Evolutionary conservation across 768 basidiomycete species (phyloP).

Genomic region (Exsudoporus frostii): DNA sequence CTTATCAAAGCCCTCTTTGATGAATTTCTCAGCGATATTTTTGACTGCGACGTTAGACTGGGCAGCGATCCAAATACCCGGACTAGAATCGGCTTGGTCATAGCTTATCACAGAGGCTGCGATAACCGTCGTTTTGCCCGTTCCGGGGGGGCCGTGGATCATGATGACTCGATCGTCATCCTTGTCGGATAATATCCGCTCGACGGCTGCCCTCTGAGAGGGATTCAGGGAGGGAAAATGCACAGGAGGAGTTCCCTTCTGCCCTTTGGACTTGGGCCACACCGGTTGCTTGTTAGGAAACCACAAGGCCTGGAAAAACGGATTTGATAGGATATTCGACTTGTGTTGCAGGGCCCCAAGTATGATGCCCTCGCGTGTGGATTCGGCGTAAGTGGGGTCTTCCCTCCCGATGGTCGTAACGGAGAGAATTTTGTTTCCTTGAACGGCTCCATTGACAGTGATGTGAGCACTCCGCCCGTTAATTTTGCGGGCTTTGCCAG

Average conservation of each 20-base stretch:
- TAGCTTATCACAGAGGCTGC: slow-evolving; percentile 33
- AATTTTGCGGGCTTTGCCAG: slow-evolving; percentile 22
- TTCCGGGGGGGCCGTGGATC: slow-evolving; percentile 40
- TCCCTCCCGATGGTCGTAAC: slow-evolving; percentile 55
- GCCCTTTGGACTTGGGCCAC: slow-evolving; percentile 14
- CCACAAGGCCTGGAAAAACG: slow-evolving; percentile 31
- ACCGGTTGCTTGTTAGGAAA: slow-evolving; percentile 13
- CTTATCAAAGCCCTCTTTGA: slow-evolving; percentile 26
- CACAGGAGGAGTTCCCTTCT: not conserved
- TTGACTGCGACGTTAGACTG: slow-evolving; percentile 53
- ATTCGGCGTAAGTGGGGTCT: slow-evolving; percentile 54
- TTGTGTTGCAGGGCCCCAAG: slow-evolving; percentile 19
- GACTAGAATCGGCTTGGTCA: slow-evolving; percentile 2
- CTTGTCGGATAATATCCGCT: slow-evolving; percentile 28
- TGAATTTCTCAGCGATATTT: slow-evolving; percentile 48
- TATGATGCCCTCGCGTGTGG: slow-evolving; percentile 20
- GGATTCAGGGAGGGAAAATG: slow-evolving; percentile 16
- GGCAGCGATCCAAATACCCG: slow-evolving; percentile 39
- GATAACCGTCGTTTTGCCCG: slow-evolving; percentile 45
- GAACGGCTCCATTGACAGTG: slow-evolving; percentile 21
- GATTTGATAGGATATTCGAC: slow-evolving; percentile 15
- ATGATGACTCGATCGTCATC: slow-evolving; percentile 22
- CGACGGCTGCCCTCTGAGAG: slow-evolving; percentile 29
- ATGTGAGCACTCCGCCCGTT: slow-evolving; percentile 40
- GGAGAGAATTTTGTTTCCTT: slow-evolving; percentile 16